These are phyloP conservation scores for Setaria italica DNA, from an alignment of 202 grass and related monocot genomes.

Conservation along the genomic window DNA sequence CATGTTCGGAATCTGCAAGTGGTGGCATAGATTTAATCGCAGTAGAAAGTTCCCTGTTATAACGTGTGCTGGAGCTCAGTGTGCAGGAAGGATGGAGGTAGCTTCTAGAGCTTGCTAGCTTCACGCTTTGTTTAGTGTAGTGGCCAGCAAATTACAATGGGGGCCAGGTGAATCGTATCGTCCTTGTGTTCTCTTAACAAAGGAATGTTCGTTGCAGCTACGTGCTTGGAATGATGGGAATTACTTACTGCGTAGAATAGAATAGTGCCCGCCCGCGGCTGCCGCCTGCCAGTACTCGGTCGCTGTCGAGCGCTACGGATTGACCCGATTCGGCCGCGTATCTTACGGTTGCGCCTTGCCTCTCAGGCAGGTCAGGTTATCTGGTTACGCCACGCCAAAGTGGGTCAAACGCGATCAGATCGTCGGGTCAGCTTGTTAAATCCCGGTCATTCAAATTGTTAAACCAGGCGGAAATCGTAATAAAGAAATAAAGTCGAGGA, in stretches of 20 bases:
- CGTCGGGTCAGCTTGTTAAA: not conserved
- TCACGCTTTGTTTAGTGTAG: not conserved
- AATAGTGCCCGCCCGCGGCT: conserved; percentile 24
- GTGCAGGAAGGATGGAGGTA: not conserved
- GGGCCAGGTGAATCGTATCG: conserved; percentile 4
- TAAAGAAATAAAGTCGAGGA: not conserved
- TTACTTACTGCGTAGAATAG: not conserved
- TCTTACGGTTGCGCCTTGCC: not conserved
- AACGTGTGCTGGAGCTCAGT: not conserved
- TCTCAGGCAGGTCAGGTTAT: not conserved
- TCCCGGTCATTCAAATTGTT: not conserved
- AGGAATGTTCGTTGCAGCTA: conserved; percentile 49
- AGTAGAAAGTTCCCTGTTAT: not conserved
- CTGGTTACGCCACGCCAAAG: not conserved
- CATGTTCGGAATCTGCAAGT: not conserved
- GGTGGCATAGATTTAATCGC: not conserved
- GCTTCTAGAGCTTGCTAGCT: conserved; percentile 12
- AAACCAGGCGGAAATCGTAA: not conserved
- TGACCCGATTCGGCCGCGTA: conserved; percentile 25
- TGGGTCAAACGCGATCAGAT: conserved; percentile 22
- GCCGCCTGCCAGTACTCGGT: not conserved
- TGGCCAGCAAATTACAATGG: not conserved
- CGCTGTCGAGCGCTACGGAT: conserved; percentile 38
- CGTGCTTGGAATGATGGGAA: not conserved
- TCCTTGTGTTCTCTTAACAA: not conserved